Percentiles rank a stretch among this genome's conserved stretches.
phyloP scores from a whole-genome alignment of 75 land plant species.

The Sequoiadendron giganteum region DNA sequence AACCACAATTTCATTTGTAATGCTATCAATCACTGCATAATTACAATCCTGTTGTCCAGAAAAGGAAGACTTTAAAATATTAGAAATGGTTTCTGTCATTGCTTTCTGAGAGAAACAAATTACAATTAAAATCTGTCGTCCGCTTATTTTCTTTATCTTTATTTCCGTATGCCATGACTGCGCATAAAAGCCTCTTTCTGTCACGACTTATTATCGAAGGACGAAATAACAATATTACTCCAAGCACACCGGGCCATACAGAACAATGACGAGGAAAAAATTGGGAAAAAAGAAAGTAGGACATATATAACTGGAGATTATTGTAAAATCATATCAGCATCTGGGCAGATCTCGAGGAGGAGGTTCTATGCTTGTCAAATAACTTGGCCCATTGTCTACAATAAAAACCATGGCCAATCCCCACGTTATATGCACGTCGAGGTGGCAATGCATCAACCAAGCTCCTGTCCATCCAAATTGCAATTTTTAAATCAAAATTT shows the following conservation, averaged over 20 bases:
- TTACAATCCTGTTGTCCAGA: too few species aligned
- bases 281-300: not conserved
- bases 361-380: constrained; percentile 8
- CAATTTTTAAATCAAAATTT: not conserved
- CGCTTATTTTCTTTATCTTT: too few species aligned
- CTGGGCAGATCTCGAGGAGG: constrained; percentile 19
- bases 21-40: too few species aligned
- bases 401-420: constrained; percentile 30
- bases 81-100: not conserved
- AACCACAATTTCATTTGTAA: too few species aligned
- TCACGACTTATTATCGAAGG: not conserved
- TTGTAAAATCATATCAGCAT: constrained; percentile 1
- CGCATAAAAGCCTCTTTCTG: not conserved
- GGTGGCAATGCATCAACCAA: constrained; percentile 37
- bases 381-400: constrained; percentile 18
- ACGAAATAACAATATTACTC: not conserved
- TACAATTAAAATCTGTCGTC: not conserved
- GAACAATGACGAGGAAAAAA: not conserved
- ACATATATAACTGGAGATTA: not conserved
- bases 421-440: constrained; percentile 37
- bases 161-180: not conserved
- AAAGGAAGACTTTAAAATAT: not conserved
- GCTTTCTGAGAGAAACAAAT: not conserved
- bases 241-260: not conserved
- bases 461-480: constrained; percentile 21